phyloP scores from a whole-genome alignment of 495 filamentous ascomycete species.

The Lineolata rhizophorae region DNA sequence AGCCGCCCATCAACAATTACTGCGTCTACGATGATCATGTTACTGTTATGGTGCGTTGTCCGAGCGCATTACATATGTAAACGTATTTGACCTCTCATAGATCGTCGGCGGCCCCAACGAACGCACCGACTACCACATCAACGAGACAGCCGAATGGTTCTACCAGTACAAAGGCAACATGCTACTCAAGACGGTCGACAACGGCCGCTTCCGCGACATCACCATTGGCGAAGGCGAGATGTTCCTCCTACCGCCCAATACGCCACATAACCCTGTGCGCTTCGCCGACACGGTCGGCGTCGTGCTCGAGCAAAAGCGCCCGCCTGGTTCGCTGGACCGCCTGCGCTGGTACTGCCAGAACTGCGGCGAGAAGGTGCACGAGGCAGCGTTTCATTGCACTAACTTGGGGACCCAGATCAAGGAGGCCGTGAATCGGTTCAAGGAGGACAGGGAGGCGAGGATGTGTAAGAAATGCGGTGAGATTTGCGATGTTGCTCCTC shows the following conservation, averaged over 20 bases:
- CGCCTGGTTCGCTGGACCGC: slow-evolving; percentile 42
- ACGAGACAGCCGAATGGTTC: slow-evolving; percentile 90
- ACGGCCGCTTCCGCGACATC: slow-evolving; percentile 51
- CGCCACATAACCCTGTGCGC: slow-evolving; percentile 63
- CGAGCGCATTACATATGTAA: neutral
- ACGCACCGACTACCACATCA: slow-evolving; percentile 96
- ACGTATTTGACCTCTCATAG: slow-evolving; percentile 18
- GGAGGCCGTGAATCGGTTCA: slow-evolving; percentile 70
- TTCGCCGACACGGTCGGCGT: slow-evolving; percentile 54
- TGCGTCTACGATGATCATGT: slow-evolving; percentile 72
- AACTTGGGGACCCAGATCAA: slow-evolving; percentile 96
- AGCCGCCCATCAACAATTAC: slow-evolving; percentile 93
- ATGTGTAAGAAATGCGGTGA: slow-evolving; percentile 60
- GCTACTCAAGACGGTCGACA: slow-evolving; percentile 76
- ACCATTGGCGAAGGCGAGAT: slow-evolving; percentile 81
- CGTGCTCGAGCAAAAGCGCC: slow-evolving; percentile 75
- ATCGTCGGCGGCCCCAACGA: slow-evolving; percentile 95
- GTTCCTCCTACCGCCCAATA: slow-evolving; percentile 77
- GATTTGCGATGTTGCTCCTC: slow-evolving; percentile 34
- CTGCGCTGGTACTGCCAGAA: slow-evolving; percentile 79
- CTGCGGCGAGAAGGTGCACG: slow-evolving; percentile 57
- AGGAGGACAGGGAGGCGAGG: slow-evolving; percentile 43
- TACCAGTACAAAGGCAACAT: slow-evolving; percentile 87
- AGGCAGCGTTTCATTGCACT: slow-evolving; percentile 70
- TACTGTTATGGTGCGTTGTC: slow-evolving; percentile 54